Base-by-base conservation (phyloP, 106 monocot species). In the Iris macrosiphon region DNA sequence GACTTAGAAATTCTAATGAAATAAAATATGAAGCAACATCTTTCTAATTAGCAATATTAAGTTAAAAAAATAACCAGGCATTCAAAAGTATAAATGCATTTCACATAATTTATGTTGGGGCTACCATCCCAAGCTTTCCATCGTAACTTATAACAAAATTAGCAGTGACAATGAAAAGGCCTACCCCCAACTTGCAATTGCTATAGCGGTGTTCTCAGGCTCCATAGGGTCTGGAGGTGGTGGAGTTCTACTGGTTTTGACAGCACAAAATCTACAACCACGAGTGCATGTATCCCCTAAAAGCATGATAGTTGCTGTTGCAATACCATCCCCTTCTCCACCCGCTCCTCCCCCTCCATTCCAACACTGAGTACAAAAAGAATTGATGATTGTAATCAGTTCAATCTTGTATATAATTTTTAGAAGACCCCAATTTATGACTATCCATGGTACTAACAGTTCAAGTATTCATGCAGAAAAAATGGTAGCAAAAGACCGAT, bases 241-340 rank as follows among this genome's bases (percentile, higher is more conserved):
- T 25, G 96, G 96, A 46, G 82, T 90, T 66, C 77, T 70, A 54
- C 86, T 90, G 0, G 96, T 96, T 71, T 96, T 96, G 33, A 96
- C 96, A n/a, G 90, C 90, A 71, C 96, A 96, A 63, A 96, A 96
- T 57, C 96, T 76, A 62, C 96, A 96, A 3, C 96, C 96, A 24
- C 90, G 85, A 9, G 96, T 96, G 64, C 96, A 96, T n/a, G 90
- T 96, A 50, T 96, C 90, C 14, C 96, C 96, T 14, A 96, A 67
- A 77, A 96, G 86, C 96, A 96, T 96, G 52, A 96, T 96, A 6
- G 96, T 96, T 25, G 96, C 86, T 28, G 96, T 96, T 13, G 96
- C 96, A 45, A 96, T 90, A 26, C 83, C 96, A 60, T 90, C 96
- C 31, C 82, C 89, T 79, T 95, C 89, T 55, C 89, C 84, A 33